These are phyloP conservation scores for Aspergillus sclerotioniger DNA, from an alignment of 495 filamentous ascomycete genomes.

Conservation along the genomic window DNA sequence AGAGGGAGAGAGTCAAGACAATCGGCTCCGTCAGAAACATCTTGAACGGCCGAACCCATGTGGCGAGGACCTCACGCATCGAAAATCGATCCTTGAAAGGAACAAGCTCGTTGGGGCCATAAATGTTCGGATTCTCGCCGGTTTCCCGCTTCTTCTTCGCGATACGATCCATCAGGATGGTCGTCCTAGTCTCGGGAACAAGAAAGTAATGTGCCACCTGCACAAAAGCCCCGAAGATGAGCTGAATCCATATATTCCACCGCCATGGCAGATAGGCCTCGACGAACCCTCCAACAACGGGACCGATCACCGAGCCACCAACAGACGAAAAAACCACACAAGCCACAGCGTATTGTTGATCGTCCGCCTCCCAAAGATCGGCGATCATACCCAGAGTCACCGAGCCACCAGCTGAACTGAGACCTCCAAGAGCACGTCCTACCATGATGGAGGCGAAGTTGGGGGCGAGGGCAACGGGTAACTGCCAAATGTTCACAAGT, in stretches of 20 bases:
- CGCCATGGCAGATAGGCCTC: conserved; percentile 49
- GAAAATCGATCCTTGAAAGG: conserved; percentile 59
- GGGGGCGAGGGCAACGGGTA: conserved; percentile 52
- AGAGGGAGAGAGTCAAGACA: conserved; percentile 54
- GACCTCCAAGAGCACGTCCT: conserved; percentile 56
- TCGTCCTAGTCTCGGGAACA: conserved; percentile 58
- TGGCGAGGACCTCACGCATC: conserved; percentile 51
- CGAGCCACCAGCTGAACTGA: conserved; percentile 60
- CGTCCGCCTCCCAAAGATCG: conserved; percentile 60
- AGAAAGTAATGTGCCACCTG: conserved; percentile 52
- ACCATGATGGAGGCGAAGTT: conserved; percentile 57
- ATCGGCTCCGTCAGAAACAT: conserved; percentile 64
- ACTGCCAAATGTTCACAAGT: conserved; percentile 58
- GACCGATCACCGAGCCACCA: conserved; percentile 59
- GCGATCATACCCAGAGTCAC: conserved; percentile 64
- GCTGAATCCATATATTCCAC: conserved; percentile 61
- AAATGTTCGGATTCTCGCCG: conserved; percentile 55
- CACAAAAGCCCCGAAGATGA: conserved; percentile 57
- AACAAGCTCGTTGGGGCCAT: conserved; percentile 61
- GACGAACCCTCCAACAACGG: conserved; percentile 60
- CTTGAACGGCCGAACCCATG: conserved; percentile 58
- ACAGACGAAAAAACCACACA: conserved; percentile 65
- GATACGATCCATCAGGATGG: conserved; percentile 58
- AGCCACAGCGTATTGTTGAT: conserved; percentile 60
- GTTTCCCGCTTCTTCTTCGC: conserved; percentile 53